Evolutionary conservation across 2,329 filamentous ascomycete species (phyloP).

Genomic region (Rhynchosporium agropyri): DNA sequence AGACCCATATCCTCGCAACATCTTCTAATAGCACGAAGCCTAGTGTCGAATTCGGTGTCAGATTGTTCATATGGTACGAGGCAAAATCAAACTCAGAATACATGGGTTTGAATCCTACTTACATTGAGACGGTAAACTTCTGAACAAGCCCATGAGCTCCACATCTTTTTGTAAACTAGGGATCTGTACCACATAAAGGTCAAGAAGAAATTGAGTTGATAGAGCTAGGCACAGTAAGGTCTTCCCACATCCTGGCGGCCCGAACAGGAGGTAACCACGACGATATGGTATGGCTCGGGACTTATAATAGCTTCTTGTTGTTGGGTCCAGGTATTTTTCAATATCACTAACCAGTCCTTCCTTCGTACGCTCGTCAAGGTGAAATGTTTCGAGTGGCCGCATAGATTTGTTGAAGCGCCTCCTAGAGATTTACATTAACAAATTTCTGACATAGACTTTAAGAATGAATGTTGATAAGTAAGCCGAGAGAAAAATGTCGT

Average conservation of each 20-base stretch:
- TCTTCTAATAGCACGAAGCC: constrained; percentile 56
- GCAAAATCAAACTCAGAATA: neutral
- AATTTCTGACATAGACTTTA: neutral
- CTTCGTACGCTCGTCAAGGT: constrained; percentile 52
- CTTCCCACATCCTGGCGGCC: constrained; percentile 75
- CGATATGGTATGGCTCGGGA: constrained; percentile 74
- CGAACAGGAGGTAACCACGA: constrained; percentile 75
- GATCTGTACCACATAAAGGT: constrained; percentile 55
- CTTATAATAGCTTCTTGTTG: constrained; percentile 82
- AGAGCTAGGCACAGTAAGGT: constrained; percentile 93
- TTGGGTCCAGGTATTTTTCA: constrained; percentile 52
- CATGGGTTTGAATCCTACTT: neutral
- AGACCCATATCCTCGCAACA: constrained; percentile 41
- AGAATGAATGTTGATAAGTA: neutral
- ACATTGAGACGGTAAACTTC: constrained; percentile 52
- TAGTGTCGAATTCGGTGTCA: neutral
- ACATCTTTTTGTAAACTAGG: constrained; percentile 56
- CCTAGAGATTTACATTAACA: constrained; percentile 35
- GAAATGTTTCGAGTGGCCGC: constrained; percentile 53
- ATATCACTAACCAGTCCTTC: constrained; percentile 51
- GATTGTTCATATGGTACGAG: neutral
- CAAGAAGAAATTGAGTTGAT: constrained; percentile 63
- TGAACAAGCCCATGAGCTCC: constrained; percentile 52
- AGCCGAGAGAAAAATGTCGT: neutral
- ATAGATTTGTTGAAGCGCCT: constrained; percentile 53